Evolutionary conservation across 257 asterid species (phyloP), one percentile per base, ranked within the genome.

Genomic region (Buddleja alternifolia): DNA sequence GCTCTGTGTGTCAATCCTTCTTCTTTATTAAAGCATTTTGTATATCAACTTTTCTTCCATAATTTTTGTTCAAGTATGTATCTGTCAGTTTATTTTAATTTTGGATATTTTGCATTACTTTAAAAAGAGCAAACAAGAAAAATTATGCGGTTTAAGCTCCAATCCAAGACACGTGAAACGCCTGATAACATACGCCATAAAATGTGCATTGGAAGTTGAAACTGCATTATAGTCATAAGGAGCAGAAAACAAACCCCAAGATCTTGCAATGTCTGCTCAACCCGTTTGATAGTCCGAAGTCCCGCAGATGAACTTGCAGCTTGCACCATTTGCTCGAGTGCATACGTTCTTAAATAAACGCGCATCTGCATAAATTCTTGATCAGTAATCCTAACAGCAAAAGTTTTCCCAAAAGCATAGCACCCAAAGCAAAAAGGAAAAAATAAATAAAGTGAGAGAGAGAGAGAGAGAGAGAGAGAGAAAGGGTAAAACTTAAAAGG

Each of bases 291-390:
- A 66, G 95, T 91, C 77, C 97, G 87, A 52, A 94, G 97, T 64
- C 97, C 99, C 5, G 99, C 97, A 24, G 95, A 91, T 19, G 99
- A 94, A 82, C 97, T 94, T 60, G 93, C 99, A 66, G 96, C 99
- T 89, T 94, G 96, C 80, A 94, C 97, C 96, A 91, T 89, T 83
- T 91, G 97, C 72, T 87, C 97, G 63, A 85, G 90, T 51, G 89
- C 96, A 80, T 94, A 86, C 52, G 97, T 80, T 66, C 97, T 82
- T 78, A 89, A 82, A 82, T 91, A 87, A 48, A 94, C 96, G 53
- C 90, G 91, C 81, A 94, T 75, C 99, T 94, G 96, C 86, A 86
- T 74, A 69, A 37, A 58, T 50, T 73, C 20, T 21, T 29, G 42
- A 66, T 64, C 66, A 75, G 70, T 44, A 70, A 57, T 61, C 70